phyloP scores from a whole-genome alignment of 495 filamentous ascomycete genomes.

The Chaetomium fimeti region DNA sequence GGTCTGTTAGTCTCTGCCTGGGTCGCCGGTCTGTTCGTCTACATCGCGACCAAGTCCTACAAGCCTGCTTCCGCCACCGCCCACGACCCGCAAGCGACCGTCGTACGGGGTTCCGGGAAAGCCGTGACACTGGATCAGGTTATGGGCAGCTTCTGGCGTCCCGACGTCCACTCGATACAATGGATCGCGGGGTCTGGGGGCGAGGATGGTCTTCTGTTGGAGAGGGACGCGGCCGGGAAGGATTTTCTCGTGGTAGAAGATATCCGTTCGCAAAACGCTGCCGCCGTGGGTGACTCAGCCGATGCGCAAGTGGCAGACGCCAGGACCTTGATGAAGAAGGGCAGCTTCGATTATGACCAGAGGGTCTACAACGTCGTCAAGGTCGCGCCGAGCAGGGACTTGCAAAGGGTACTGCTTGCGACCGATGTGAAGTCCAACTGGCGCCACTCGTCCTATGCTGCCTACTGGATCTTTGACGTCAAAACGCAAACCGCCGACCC shows the following conservation, averaged over 20 bases:
- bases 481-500: slow-evolving; percentile 74
- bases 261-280: slow-evolving; percentile 55
- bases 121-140: slow-evolving; percentile 80
- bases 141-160: slow-evolving; percentile 66
- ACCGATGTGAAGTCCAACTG: slow-evolving; percentile 73
- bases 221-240: slow-evolving; percentile 56
- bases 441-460: slow-evolving; percentile 80
- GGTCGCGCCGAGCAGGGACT: slow-evolving; percentile 75
- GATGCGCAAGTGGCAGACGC: slow-evolving; percentile 46
- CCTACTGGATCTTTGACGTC: slow-evolving; percentile 95
- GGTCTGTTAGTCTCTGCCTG: slow-evolving; percentile 71
- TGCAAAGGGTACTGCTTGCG: slow-evolving; percentile 78
- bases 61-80: slow-evolving; percentile 57
- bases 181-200: slow-evolving; percentile 87
- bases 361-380: slow-evolving; percentile 51
- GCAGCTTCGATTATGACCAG: slow-evolving; percentile 57
- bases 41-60: slow-evolving; percentile 65
- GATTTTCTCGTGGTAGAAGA: slow-evolving; percentile 87
- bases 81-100: slow-evolving; percentile 67
- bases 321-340: slow-evolving; percentile 71
- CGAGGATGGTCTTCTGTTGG: slow-evolving; percentile 81
- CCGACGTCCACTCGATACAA: slow-evolving; percentile 67
- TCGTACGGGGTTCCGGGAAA: slow-evolving; percentile 65
- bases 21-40: slow-evolving; percentile 73
- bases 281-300: slow-evolving; percentile 31